A percentile compares a stretch with the other conserved stretches of the same genome.
phyloP scores from a whole-genome alignment of 2,329 filamentous ascomycete genomes.

The Fusarium sp. region DNA sequence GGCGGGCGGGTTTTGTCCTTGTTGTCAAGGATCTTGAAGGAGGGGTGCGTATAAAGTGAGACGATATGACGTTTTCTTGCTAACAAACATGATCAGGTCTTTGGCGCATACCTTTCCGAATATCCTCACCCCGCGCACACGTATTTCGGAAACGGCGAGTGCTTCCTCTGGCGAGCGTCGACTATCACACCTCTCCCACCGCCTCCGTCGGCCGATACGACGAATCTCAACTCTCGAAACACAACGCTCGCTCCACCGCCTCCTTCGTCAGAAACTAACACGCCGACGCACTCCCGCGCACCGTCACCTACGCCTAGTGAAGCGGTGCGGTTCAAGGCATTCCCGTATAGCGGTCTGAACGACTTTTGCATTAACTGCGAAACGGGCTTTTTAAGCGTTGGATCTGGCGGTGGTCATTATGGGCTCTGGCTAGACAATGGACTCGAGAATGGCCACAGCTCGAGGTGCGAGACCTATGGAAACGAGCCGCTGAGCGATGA shows the following conservation, averaged over 20 bases:
- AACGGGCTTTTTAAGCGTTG: constrained; percentile 83
- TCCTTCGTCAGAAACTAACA: constrained; percentile 37
- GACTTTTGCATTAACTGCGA: constrained; percentile 98
- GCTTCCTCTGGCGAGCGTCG: constrained; percentile 76
- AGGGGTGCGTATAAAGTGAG: constrained; percentile 65
- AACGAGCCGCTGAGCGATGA: constrained; percentile 95
- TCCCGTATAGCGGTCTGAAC: constrained; percentile 94
- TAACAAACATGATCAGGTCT: constrained; percentile 64
- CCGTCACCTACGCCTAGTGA: constrained; percentile 68
- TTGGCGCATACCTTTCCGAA: constrained; percentile 95
- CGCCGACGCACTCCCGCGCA: constrained; percentile 43
- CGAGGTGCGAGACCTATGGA: constrained; percentile 88
- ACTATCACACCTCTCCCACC: constrained; percentile 64
- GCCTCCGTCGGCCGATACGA: constrained; percentile 64
- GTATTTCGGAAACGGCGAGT: constrained; percentile 97
- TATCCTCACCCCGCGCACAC: constrained; percentile 81
- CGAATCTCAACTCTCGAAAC: constrained; percentile 56
- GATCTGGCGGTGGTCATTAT: constrained; percentile 89
- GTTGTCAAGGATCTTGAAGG: constrained; percentile 83
- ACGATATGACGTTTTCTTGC: constrained; percentile 16
- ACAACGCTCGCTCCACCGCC: constrained; percentile 50
- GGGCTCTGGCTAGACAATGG: constrained; percentile 93
- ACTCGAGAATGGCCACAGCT: constrained; percentile 85
- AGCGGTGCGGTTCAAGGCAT: constrained; percentile 93
- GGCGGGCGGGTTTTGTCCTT: constrained; percentile 87